A percentile compares a stretch with the other conserved stretches of the same genome.
Conservation (phyloP, 1,284 basidiomycete genomes). For the Rhizoctonia solani region DNA sequence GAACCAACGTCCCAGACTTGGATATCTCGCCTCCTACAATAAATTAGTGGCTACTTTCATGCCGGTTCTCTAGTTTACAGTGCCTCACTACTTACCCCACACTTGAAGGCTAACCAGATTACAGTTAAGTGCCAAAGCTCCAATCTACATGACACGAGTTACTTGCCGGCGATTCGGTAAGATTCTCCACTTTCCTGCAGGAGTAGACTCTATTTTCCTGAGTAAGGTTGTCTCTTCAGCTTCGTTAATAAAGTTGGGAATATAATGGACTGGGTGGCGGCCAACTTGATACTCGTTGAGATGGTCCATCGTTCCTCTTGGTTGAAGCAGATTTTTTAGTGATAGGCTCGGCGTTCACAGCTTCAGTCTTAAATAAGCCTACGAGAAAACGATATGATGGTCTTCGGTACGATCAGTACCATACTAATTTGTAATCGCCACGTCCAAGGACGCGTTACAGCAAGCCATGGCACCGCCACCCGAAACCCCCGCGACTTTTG, state of each 20-base stretch:
- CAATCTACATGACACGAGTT: constrained; percentile 7
- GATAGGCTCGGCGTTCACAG: too few species aligned
- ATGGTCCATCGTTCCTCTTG: constrained; percentile 10
- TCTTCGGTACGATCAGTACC: too few species aligned
- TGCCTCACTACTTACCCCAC: constrained; percentile 74
- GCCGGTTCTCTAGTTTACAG: too few species aligned
- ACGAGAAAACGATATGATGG: too few species aligned
- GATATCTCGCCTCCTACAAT: constrained; percentile 65
- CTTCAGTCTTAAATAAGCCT: too few species aligned
- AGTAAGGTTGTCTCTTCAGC: constrained; percentile 64
- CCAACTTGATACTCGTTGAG: constrained; percentile 15
- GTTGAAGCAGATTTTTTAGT: neutral
- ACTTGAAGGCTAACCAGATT: constrained; percentile 65
- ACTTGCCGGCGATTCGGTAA: constrained; percentile 74
- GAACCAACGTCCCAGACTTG: constrained; percentile 61
- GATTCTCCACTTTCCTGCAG: constrained; percentile 85
- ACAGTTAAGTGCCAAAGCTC: neutral
- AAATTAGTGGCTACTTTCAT: too few species aligned
- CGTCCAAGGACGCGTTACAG: too few species aligned
- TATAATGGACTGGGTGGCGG: constrained; percentile 50
- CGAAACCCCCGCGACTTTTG: neutral
- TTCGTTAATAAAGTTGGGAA: constrained; percentile 78
- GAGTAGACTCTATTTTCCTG: constrained; percentile 69
- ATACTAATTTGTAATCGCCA: too few species aligned
- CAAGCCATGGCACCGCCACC: neutral